Evolutionary conservation across 495 filamentous ascomycete species (phyloP), one percentile per base, ranked within the genome.

Genomic region (Sordaria brevicollis): DNA sequence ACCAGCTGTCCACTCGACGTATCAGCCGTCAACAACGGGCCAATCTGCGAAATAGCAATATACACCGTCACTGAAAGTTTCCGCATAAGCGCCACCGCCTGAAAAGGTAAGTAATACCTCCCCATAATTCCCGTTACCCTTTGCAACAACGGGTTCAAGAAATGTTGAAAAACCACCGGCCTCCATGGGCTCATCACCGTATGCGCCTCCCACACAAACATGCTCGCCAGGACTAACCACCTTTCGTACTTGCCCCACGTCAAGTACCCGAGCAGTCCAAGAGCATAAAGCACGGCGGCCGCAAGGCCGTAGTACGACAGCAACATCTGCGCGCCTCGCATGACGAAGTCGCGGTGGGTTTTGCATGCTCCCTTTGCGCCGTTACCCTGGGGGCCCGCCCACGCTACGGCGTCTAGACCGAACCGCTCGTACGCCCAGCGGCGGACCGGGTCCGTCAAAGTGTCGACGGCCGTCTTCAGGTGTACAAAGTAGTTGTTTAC

Each of bases 361-460:
- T 84, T 83, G 80, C 88, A 89, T 31, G 21, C 49, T 31, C 49
- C 49, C 5, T 62, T 62, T n/a, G 57, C 90, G 83, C 67, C 86
- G 83, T 62, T 62, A 0, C 49, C 49, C 1, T 62, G 29, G 2
- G 25, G 25, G 5, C 49, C 76, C 71, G 77, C 21, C 88, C 92
- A 94, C 34, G 71, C 75, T 9, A 89, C 73, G n/a, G 93, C 84
- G 21, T 90, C 88, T 0, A 92, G 88, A 0, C 95, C 95, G 79
- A 97, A 96, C 13, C 94, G 88, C 73, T 98, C 93, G 78, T 99
- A 99, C 3, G 93, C 95, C 77, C 94, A 96, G 62, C 94, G 88
- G 79, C 88, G 90, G 6, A 88, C 88, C 3, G 93, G 89, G 76
- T 97, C 89, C 0, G 86, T 76, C 15, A 99, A 87, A 11, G 91